Evolutionary conservation across 371 early-diverging fungal species (phyloP).

Genomic region (Smittium mucronatum): DNA sequence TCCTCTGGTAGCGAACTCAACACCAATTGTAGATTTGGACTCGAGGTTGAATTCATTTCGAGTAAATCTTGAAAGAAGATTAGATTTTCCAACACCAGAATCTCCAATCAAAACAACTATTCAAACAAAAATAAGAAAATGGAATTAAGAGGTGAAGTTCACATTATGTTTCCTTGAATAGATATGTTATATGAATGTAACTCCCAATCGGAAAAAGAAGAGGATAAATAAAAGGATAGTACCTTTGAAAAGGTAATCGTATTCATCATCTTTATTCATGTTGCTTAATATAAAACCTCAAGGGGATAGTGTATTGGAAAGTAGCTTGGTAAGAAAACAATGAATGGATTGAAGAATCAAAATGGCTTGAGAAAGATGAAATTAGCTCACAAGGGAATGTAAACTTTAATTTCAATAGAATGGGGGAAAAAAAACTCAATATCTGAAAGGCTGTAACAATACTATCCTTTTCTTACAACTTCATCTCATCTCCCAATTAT

Average conservation of each 20-base stretch:
- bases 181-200: neutral
- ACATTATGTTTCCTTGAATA: neutral
- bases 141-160: neutral
- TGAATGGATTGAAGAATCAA: too few species aligned
- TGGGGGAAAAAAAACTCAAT: too few species aligned
- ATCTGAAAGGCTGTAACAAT: too few species aligned
- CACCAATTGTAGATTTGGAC: conserved; percentile 98
- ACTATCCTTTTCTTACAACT: too few species aligned
- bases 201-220: neutral
- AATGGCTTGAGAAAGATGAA: too few species aligned
- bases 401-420: too few species aligned
- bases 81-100: conserved; percentile 99
- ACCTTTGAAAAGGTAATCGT: conserved; percentile 92
- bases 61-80: conserved; percentile 94
- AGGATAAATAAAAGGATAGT: conserved; percentile 13
- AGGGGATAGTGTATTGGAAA: too few species aligned
- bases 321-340: too few species aligned
- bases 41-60: conserved; percentile 95
- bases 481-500: too few species aligned
- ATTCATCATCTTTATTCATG: conserved; percentile 88
- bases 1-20: conserved; percentile 97
- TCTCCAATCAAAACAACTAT: conserved; percentile 99
- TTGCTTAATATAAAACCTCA: conserved; percentile 10
- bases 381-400: too few species aligned
- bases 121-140: neutral